Conservation (phyloP, 495 filamentous ascomycete species). For the Neurospora sp. region DNA sequence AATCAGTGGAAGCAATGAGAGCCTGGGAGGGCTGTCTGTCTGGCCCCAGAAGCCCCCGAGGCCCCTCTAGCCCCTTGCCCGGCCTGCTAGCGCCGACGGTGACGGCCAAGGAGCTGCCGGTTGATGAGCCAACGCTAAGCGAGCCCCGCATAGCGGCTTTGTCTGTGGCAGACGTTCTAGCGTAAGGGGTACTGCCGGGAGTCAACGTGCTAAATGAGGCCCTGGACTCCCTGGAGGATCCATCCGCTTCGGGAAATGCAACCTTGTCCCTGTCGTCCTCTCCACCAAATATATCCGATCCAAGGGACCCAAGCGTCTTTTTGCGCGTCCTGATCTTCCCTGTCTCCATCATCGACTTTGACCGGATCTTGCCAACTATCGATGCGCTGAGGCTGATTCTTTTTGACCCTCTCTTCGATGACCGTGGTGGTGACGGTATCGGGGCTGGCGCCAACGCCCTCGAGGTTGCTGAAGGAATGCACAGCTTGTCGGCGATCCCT, state of each 20-base stretch:
- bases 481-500: background rate
- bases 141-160: constrained; percentile 11
- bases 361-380: constrained; percentile 21
- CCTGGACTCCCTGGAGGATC: constrained; percentile 1
- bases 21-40: background rate
- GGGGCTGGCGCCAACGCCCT: background rate
- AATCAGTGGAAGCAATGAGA: background rate
- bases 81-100: background rate
- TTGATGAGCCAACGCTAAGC: constrained; percentile 1
- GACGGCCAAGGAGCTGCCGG: background rate
- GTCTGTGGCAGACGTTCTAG: background rate
- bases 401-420: background rate
- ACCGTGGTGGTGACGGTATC: background rate
- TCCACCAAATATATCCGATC: background rate
- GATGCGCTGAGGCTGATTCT: background rate
- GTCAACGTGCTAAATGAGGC: background rate
- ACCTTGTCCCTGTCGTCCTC: constrained; percentile 11
- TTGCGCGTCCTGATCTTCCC: constrained; percentile 21
- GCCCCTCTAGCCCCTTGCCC: background rate
- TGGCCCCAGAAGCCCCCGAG: background rate
- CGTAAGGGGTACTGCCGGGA: background rate
- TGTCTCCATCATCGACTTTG: constrained; percentile 7
- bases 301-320: constrained; percentile 14
- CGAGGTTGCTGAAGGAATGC: background rate
- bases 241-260: constrained; percentile 8